Evolutionary conservation across 169 alveolate genomes (phyloP), one percentile per base, ranked within the genome.

Genomic region (Cryptosporidium tyzzeri): DNA sequence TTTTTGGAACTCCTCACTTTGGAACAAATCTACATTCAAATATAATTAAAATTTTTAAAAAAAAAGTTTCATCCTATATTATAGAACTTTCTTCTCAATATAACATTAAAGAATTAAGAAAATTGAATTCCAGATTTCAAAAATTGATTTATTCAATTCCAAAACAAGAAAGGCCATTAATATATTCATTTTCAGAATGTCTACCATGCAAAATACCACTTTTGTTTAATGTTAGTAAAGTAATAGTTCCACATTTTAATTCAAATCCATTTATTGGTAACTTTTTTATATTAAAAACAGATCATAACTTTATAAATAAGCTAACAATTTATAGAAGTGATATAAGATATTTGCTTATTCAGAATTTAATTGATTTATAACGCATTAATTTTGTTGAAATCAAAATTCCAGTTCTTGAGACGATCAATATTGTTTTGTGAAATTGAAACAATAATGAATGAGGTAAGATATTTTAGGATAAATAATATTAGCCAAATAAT

Each of bases 1-100:
- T 80, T 80, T 80, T 80, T 80, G 89, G 89, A 7, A 80, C 89
- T 59, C 89, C 89, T 14, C 89, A 80, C 18, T 80, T 80, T 45
- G 89, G 89, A 18, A 62, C 89, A 9, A 65, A 80, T 41, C 10
- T 80, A 10, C 80, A 65, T 62, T 62, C 73, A 3, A 44, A 29
- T 10, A 5, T 59, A 26, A 14, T 80, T 29, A 31, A 50, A 41
- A 9, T 80, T 39, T 44, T 80, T 0, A 80, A 41, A 80, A 59
- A 59, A 26, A 62, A 35, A 44, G 39, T 80, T 39, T 39, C 89
- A 44, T 67, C 73, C 2, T 80, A 62, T 41, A 62, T 65, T 10
- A 41, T 80, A 14, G 80, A 80, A 80, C 74, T 80, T 61, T 80
- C 89, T 16, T 61, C 89, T 9, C 26, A 33, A 3, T 50, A 44